A percentile compares a stretch with the other conserved stretches of the same genome.
These are phyloP conservation scores for Sindora glabra DNA, from an alignment of 306 rosid species.

Conservation along the genomic window DNA sequence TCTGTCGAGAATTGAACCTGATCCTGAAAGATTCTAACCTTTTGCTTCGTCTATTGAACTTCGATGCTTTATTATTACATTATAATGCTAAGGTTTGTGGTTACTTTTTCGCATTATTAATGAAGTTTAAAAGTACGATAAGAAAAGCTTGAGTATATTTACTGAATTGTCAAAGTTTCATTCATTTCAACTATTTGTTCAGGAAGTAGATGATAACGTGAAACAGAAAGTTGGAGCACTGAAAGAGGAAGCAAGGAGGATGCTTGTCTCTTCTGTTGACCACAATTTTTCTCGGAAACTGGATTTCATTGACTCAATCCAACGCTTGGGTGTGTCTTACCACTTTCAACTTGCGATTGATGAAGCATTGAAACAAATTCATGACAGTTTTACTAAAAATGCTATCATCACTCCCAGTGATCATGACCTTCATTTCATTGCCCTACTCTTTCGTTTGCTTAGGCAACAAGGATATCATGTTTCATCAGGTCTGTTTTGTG, in stretches of 20 bases:
- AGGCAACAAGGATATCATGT: neutral
- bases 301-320: conserved; percentile 17
- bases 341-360: conserved; percentile 21
- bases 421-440: neutral
- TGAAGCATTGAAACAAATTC: neutral
- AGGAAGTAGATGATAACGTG: neutral
- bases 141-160: too few species aligned
- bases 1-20: too few species aligned
- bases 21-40: too few species aligned
- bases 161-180: too few species aligned
- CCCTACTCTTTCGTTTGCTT: conserved; percentile 22
- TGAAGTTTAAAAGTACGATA: too few species aligned
- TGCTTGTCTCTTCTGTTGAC: neutral
- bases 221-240: neutral
- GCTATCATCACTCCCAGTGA: neutral
- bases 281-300: neutral
- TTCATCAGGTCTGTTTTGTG: neutral
- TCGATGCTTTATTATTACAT: too few species aligned
- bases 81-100: too few species aligned
- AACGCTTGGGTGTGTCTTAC: conserved; percentile 19
- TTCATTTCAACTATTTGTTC: too few species aligned
- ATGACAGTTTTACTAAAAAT: neutral
- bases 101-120: too few species aligned
- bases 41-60: too few species aligned
- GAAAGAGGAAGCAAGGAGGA: conserved; percentile 17